Conservation (phyloP, 495 filamentous ascomycete genomes). For the Penicillium dipodomyicola region DNA sequence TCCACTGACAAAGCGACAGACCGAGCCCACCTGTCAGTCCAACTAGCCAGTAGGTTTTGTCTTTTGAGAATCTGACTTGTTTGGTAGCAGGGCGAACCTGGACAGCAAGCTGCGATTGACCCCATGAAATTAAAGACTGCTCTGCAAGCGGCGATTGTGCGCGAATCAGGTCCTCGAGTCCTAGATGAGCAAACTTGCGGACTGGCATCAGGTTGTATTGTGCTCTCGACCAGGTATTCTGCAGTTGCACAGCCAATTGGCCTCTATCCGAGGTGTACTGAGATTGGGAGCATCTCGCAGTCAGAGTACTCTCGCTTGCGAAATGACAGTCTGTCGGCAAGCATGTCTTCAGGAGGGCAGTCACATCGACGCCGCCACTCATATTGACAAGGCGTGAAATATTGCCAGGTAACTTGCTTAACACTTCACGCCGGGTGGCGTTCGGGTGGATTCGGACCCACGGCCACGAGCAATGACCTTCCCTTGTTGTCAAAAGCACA, state of each 20-base stretch:
- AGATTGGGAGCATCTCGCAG: neutral
- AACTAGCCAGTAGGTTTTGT: slow-evolving; percentile 56
- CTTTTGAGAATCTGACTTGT: slow-evolving; percentile 18
- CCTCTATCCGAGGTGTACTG: neutral
- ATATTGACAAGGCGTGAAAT: slow-evolving; percentile 18
- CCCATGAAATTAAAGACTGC: slow-evolving; percentile 21
- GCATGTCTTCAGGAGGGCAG: neutral
- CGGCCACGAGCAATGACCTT: slow-evolving; percentile 12
- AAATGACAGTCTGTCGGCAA: slow-evolving; percentile 16
- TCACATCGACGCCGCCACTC: slow-evolving; percentile 4
- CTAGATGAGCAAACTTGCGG: slow-evolving; percentile 7
- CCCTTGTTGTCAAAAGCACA: slow-evolving; percentile 19
- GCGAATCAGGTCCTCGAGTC: slow-evolving; percentile 13
- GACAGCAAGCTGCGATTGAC: slow-evolving; percentile 2
- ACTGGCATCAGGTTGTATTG: slow-evolving; percentile 8
- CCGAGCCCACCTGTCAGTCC: slow-evolving; percentile 59
- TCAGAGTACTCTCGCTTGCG: slow-evolving; percentile 17
- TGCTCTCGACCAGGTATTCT: slow-evolving; percentile 10
- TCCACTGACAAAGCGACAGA: slow-evolving; percentile 56
- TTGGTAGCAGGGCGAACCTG: slow-evolving; percentile 21
- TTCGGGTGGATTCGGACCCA: slow-evolving; percentile 22
- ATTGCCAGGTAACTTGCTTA: slow-evolving; percentile 14
- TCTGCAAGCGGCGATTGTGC: neutral
- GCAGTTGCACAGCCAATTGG: slow-evolving; percentile 9
- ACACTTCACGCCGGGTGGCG: slow-evolving; percentile 16